phyloP scores from a whole-genome alignment of 768 basidiomycete genomes.

The Podaxis sp. region DNA sequence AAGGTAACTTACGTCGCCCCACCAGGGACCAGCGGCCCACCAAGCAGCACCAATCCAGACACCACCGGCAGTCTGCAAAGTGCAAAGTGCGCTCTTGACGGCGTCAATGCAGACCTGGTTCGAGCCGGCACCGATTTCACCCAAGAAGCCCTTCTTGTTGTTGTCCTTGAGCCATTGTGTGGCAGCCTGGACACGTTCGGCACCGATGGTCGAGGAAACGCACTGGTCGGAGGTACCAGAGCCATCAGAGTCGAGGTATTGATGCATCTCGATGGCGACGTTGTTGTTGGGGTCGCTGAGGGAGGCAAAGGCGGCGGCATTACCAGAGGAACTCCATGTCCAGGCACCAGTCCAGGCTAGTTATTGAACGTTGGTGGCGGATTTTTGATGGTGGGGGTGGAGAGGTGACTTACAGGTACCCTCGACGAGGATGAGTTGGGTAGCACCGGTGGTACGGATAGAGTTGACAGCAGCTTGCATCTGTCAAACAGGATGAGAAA shows the following conservation, averaged over 20 bases:
- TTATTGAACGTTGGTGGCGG: slow-evolving; percentile 2
- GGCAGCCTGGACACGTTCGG: slow-evolving; percentile 53
- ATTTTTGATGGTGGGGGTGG: not conserved
- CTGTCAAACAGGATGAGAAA: slow-evolving; percentile 23
- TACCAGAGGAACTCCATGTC: slow-evolving; percentile 60
- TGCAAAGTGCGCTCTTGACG: slow-evolving; percentile 54
- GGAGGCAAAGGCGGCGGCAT: slow-evolving; percentile 47
- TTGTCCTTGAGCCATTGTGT: slow-evolving; percentile 59
- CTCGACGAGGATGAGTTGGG: slow-evolving; percentile 52
- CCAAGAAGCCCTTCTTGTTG: slow-evolving; percentile 63
- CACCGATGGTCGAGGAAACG: slow-evolving; percentile 60
- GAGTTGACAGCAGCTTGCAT: slow-evolving; percentile 68
- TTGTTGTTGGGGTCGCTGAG: slow-evolving; percentile 64
- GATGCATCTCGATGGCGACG: slow-evolving; percentile 65
- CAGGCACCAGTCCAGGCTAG: slow-evolving; percentile 63
- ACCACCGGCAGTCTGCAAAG: slow-evolving; percentile 56
- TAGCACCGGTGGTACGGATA: slow-evolving; percentile 63
- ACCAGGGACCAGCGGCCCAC: slow-evolving; percentile 70
- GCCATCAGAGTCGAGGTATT: slow-evolving; percentile 67
- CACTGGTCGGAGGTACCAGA: slow-evolving; percentile 55
- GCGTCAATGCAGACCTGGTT: slow-evolving; percentile 46
- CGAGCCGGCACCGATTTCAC: slow-evolving; percentile 58
- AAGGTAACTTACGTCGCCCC: slow-evolving; percentile 45
- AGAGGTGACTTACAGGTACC: slow-evolving; percentile 18
- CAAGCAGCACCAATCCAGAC: slow-evolving; percentile 56